Evolutionary conservation across 805 yeast genomes (phyloP), one percentile per base, ranked within the genome.

Genomic region (Candida krabiensis): DNA sequence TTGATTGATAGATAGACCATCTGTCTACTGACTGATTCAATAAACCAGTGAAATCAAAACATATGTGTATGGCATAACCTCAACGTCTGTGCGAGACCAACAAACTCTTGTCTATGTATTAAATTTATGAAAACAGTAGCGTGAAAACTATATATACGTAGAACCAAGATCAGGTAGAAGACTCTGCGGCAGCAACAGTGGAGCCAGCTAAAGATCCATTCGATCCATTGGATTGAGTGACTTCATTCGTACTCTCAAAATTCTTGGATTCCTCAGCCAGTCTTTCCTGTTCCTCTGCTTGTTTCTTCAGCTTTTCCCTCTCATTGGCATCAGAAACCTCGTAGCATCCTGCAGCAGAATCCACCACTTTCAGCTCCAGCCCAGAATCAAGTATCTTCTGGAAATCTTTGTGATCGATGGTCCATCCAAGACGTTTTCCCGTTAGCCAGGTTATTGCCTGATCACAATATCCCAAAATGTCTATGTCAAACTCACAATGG

Each of bases 381-480:
- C 60, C 68, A 9, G 61, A 53, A 2, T 64, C 42, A 27, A 60
- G 33, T 4, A 70, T 63, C 26, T 57, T 49, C 4, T 63, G 58
- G 56, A 73, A 73, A 51, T 71, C 70, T n/a, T 66, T 56, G 52
- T 83, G 88, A 1, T 75, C 66, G 30, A 85, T 69, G 4, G 67
- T 63, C 90, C 90, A 83, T 4, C 70, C 70, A 28, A 84, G 61
- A 22, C 50, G 33, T 41, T 69, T 68, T 19, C 75, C 72, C 29
- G 79, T 67, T 1, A 89, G 64, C 56, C 77, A 77, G 19, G 83
- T 75, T 5, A 86, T 88, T 5, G 77, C 86, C 49, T 85, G 89
- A 54, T 90, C 97, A 61, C 96, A 86, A 47, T 73, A 76, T 1
- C 96, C 96, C 17, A 88, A 59, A 13, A 89, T 57, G 14, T 78